A percentile compares a stretch with the other conserved stretches of the same genome.
These are phyloP conservation scores for Rhododendron griersonianum DNA, from an alignment of 148 eudicot species.

Conservation along the genomic window DNA sequence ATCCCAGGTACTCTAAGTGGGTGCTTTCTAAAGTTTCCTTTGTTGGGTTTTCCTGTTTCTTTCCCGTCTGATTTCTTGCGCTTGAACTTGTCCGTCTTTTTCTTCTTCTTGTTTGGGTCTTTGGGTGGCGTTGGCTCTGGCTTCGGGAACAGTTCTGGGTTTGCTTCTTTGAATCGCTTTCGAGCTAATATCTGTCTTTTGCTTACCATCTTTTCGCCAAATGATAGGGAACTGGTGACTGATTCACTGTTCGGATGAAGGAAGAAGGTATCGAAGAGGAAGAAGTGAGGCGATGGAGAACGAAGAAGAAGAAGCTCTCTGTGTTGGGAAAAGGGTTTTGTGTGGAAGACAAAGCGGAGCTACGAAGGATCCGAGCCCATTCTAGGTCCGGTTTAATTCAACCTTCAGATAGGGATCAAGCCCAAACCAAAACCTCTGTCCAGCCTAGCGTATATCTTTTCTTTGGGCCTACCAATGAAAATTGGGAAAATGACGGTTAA, in stretches of 20 bases:
- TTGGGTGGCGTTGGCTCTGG: conserved; percentile 65
- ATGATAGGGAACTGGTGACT: not conserved
- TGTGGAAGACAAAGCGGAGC: not conserved
- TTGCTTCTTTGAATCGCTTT: not conserved
- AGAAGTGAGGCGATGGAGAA: not conserved
- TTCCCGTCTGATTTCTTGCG: conserved; percentile 9
- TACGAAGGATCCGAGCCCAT: not conserved
- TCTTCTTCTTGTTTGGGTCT: conserved; percentile 58
- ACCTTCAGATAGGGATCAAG: not conserved
- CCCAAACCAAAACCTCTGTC: not conserved
- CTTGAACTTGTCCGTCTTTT: conserved; percentile 41
- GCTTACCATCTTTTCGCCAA: conserved; percentile 55
- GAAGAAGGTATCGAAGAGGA: not conserved
- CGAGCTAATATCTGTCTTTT: conserved; percentile 43
- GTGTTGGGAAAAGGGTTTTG: not conserved
- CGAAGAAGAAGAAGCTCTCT: not conserved
- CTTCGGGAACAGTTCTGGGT: conserved; percentile 63
- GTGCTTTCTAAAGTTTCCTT: conserved; percentile 32
- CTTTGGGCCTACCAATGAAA: not conserved
- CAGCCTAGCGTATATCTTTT: not conserved
- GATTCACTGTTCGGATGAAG: not conserved
- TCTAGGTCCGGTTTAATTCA: not conserved
- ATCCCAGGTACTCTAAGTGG: conserved; percentile 86
- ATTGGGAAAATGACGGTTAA: too few species aligned
- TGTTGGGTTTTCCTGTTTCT: conserved; percentile 23